Base-by-base conservation (phyloP, 169 alveolate genomes). In the Cryptosporidium sp. region DNA sequence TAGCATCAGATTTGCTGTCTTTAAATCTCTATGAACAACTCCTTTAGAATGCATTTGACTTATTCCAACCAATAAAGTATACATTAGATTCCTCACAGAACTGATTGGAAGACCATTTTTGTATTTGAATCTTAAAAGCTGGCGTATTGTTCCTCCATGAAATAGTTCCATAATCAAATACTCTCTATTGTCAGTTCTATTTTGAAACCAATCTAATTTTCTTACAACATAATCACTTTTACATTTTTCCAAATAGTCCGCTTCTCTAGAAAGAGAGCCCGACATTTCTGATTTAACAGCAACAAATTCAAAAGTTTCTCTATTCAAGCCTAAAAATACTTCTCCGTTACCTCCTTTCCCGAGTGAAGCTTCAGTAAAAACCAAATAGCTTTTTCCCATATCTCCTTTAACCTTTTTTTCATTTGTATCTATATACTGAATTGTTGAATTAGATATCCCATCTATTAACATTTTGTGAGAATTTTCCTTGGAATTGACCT, bases 1-100 rank as follows among this genome's bases (percentile, higher is more conserved):
- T 10, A 96, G 69, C 91, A 96, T 95, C 69, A 96, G 91, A 91
- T 96, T 96, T 74, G 94, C 92, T 21, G 97, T 94, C 91, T 96
- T 96, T 8, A 96, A 92, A 91, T 96, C 98, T 86, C 98, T 93
- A 85, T 96, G 98, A 12, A 96, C 92, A 9, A 96, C 94, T 71
- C 95, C 95, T 80, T 95, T 94, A 50, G 91, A 73, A 67, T 96
- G 98, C 89, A 80, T 80, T 41, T 80, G 89, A 65, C 70, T 65
- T 39, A 80, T 43, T 62, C 89, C 89, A 62, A 80, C 58, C 26
- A 80, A 26, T 65, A 80, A 41, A 41, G 74, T 80, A 80, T 80
- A 65, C 73, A 80, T 80, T 80, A 80, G 50, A 26, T 65, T 37
- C 18, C 75, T 37, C 16, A 80, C 89, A 43, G 89, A 45, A 16